phyloP scores from a whole-genome alignment of 305 asterid genomes.

The Solanum hybrid region DNA sequence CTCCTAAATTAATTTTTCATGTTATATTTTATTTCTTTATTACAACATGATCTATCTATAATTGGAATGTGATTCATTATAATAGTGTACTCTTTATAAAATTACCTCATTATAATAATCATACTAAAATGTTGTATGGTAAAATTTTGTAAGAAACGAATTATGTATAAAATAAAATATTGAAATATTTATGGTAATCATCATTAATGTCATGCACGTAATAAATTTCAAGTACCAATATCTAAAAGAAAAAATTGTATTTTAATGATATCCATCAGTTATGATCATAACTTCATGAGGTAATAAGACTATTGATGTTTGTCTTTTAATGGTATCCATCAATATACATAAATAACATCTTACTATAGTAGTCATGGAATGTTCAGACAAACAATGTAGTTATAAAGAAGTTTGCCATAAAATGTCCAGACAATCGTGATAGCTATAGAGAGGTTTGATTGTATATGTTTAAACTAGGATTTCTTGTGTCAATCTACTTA shows the following conservation, averaged over 20 bases:
- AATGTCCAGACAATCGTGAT: too few species aligned
- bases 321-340: neutral
- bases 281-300: neutral
- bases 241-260: too few species aligned
- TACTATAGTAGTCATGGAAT: neutral
- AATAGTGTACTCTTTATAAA: neutral
- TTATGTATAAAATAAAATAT: too few species aligned
- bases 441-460: neutral
- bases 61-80: neutral
- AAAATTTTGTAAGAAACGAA: neutral
- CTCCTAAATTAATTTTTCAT: too few species aligned
- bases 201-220: neutral
- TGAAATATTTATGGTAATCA: neutral
- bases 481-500: neutral
- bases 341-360: neutral
- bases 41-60: neutral
- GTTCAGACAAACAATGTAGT: neutral
- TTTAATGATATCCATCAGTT: too few species aligned
- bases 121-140: neutral
- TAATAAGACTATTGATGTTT: too few species aligned
- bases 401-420: neutral
- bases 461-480: neutral
- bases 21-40: neutral
- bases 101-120: neutral
- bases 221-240: neutral